These are phyloP conservation scores for Microbotryum scabiosae DNA, from an alignment of 1,284 basidiomycete species.

Conservation along the genomic window DNA sequence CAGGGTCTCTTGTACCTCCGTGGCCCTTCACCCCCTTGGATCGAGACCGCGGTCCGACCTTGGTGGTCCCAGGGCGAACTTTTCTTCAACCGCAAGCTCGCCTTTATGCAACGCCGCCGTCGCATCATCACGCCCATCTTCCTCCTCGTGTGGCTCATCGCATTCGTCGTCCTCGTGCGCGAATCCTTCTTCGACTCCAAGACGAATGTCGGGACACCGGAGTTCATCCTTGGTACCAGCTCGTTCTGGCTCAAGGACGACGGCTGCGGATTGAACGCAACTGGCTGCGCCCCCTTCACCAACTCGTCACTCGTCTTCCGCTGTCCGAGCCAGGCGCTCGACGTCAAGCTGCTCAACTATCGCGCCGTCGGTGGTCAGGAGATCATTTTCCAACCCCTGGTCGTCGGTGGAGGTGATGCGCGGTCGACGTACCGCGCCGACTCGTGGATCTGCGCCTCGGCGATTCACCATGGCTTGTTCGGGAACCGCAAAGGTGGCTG, in stretches of 20 bases:
- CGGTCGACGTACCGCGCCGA: conserved; percentile 66
- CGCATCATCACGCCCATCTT: conserved; percentile 41
- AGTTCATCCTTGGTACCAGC: conserved; percentile 30
- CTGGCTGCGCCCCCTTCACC: conserved; percentile 58
- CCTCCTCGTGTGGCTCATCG: conserved; percentile 57
- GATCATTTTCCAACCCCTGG: conserved; percentile 59
- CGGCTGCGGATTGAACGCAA: conserved; percentile 63
- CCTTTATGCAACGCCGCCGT: neutral
- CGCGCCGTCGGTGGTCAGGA: conserved; percentile 62
- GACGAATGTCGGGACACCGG: conserved; percentile 40
- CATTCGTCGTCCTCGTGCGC: conserved; percentile 61
- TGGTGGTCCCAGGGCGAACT: conserved; percentile 7
- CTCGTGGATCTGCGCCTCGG: conserved; percentile 74
- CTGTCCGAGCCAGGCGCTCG: conserved; percentile 66
- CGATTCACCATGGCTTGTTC: conserved; percentile 50
- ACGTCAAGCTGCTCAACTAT: conserved; percentile 62
- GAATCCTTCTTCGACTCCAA: conserved; percentile 56
- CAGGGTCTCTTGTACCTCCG: conserved; percentile 8
- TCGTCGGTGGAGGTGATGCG: conserved; percentile 64
- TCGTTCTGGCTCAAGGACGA: conserved; percentile 39
- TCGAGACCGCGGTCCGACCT: conserved; percentile 13
- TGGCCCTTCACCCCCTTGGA: conserved; percentile 17
- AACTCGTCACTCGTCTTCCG: conserved; percentile 60
- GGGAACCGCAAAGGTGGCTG: conserved; percentile 62
- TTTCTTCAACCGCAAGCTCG: conserved; percentile 1